Conservation (phyloP, 2,329 filamentous ascomycete genomes). For the Calonectria henricotiae region DNA sequence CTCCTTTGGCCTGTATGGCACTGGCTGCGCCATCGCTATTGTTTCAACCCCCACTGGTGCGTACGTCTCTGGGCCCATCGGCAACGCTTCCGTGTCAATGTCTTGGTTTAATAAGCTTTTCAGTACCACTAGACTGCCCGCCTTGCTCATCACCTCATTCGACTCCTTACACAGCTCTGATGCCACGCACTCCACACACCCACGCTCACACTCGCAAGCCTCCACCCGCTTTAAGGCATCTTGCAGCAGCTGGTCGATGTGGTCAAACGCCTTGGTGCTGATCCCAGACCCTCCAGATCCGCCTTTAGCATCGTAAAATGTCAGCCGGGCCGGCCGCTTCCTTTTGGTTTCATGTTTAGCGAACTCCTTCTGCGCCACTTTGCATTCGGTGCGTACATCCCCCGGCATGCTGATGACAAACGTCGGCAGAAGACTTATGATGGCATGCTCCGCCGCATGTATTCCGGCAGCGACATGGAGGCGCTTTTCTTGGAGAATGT, state of each 20-base stretch:
- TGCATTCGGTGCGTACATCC: conserved; percentile 96
- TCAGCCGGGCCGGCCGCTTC: conserved; percentile 89
- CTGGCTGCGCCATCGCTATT: conserved; percentile 80
- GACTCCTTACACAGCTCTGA: conserved; percentile 87
- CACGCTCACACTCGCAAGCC: conserved; percentile 82
- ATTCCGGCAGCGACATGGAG: conserved; percentile 92
- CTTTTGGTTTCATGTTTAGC: conserved; percentile 78
- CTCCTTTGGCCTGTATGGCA: conserved; percentile 63
- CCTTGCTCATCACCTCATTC: conserved; percentile 96
- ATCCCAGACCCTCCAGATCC: conserved; percentile 88
- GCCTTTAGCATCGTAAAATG: conserved; percentile 96
- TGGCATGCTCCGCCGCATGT: conserved; percentile 93
- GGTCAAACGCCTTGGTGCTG: conserved; percentile 94
- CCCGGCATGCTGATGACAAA: conserved; percentile 92
- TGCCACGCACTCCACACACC: conserved; percentile 92
- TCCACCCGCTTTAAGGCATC: conserved; percentile 85
- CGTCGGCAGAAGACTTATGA: conserved; percentile 89
- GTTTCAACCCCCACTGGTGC: conserved; percentile 85
- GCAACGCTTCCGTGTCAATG: conserved; percentile 87
- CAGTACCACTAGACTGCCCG: conserved; percentile 86
- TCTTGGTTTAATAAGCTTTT: conserved; percentile 82
- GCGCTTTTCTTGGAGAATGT: conserved; percentile 81
- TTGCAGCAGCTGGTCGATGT: conserved; percentile 83
- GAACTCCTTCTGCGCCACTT: conserved; percentile 90
- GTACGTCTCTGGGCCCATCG: conserved; percentile 85